These are phyloP conservation scores for Stylosanthes scabra DNA, from an alignment of 331 rosid species.

Conservation along the genomic window DNA sequence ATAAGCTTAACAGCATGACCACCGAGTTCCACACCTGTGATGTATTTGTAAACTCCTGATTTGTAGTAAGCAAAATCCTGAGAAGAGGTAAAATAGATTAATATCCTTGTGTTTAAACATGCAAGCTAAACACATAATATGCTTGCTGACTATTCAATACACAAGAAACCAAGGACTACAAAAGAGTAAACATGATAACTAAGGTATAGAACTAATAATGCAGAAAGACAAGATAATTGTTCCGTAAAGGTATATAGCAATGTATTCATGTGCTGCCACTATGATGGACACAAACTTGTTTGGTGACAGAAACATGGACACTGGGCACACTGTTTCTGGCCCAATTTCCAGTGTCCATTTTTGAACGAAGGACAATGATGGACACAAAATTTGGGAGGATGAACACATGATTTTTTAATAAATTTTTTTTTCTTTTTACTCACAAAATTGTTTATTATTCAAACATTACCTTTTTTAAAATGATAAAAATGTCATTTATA, in stretches of 20 bases:
- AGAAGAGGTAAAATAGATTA: conserved; percentile 32
- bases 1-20: conserved; percentile 96
- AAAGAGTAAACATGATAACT: conserved; percentile 15
- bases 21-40: conserved; percentile 71
- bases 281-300: no score
- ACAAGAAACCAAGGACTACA: neutral
- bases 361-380: no score
- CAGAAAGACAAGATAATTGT: neutral
- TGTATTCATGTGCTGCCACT: neutral
- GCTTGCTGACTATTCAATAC: conserved; percentile 8
- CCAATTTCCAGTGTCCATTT: no score
- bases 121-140: neutral
- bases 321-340: no score
- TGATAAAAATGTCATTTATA: no score
- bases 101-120: neutral
- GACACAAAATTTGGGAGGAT: no score
- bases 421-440: no score
- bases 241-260: neutral
- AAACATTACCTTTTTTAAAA: no score
- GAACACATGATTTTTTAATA: no score
- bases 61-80: conserved; percentile 97
- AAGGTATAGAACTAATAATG: conserved; percentile 3
- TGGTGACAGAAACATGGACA: no score
- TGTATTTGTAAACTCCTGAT: conserved; percentile 92
- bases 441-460: no score